Evolutionary conservation across 1,284 basidiomycete species (phyloP), one percentile per base, ranked within the genome.

Genomic region (Earliella scabrosa): DNA sequence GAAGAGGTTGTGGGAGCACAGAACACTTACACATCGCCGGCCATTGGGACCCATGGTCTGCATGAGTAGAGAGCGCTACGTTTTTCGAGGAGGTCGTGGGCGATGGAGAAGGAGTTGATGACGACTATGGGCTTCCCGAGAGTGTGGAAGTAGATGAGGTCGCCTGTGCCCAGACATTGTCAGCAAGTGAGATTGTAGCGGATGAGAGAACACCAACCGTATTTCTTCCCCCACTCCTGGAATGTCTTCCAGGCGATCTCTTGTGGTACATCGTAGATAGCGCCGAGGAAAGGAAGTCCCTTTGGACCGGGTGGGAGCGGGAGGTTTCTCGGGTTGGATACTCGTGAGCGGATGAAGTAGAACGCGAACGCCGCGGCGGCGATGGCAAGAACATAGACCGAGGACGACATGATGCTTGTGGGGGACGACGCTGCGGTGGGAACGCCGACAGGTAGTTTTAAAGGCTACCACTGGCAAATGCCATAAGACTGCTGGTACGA

Each of bases 21-120:
- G 6, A 7, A 13, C 7, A 41, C 39, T 13, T 41, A 41, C 39
- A 41, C 39, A 6, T 41, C 39, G 18, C 18, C n/a, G 7, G 39
- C 39, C 39, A 41, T 41, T 11, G 39, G 39, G n/a, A 41, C 39
- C 18, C 21, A 41, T 41, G 43, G 43, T 26, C 26, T 29, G 43
- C 43, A 45, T 4, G 43, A 45, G 26, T 45, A 45, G 24, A 45
- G 26, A 21, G 43, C 43, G 43, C 43, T 45, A 16, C 43, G 43
- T 26, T 45, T 45, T 16, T 45, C 43, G 26, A 45, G 43, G 26
- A 45, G 43, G 23, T 45, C 43, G n/a, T 45, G 43, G 23, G 43
- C 43, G n/a, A 38, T 38, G n/a, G 35, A 38, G 11, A n/a, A 38
- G 14, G 35, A 38, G 35, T 38, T 38, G 35, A 45, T 45, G 2